Evolutionary conservation across 192 early-diverging fungal genomes (phyloP), one percentile per base, ranked within the genome.

Genomic region (Thoreauomyces humboldtii): DNA sequence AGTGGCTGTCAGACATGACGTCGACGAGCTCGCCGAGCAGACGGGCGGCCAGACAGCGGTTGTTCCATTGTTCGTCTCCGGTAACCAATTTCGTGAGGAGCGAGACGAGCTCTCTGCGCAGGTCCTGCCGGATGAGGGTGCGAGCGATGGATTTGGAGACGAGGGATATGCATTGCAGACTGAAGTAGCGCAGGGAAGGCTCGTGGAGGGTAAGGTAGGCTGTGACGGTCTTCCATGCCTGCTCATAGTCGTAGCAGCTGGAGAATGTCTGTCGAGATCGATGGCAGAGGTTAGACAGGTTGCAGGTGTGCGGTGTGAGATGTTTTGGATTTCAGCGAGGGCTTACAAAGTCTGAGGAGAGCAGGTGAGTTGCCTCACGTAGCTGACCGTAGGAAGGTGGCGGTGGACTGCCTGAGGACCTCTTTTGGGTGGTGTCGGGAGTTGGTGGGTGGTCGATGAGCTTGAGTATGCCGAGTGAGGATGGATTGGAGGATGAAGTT

Each of bases 51-150:
- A 65, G 15, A 34, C 56, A 57, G 50, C 71, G 43, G 29, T 55
- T 62, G 14, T 41, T 29, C 65, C 61, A 73, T 7, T 22, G 22
- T 60, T 69, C 67, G 27, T 73, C 71, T 35, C 48, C 54, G 24
- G 67, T 42, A 7, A 57, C 44, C 4, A 72, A 34, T 14, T 64
- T 32, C 2, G 43, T 63, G 11, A 77, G 54, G 19, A 56, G 19
- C 11, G 29, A 37, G 11, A 70, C 66, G 12, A 77, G 51, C 34
- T 42, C 32, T 24, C 46, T 14, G 5, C 55, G 61, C 7, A 12
- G 19, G 4, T 38, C 59, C 17, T 28, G 9, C 15, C 0, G 11
- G 28, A 48, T 43, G 19, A 76, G n/a, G 0, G 67, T 73, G 17
- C 70, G 22, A 21, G 11, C 5, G 6, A 74, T 52, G 2, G 62